Conservation (phyloP, 1,284 basidiomycete genomes). For the Albatrellus sp. region DNA sequence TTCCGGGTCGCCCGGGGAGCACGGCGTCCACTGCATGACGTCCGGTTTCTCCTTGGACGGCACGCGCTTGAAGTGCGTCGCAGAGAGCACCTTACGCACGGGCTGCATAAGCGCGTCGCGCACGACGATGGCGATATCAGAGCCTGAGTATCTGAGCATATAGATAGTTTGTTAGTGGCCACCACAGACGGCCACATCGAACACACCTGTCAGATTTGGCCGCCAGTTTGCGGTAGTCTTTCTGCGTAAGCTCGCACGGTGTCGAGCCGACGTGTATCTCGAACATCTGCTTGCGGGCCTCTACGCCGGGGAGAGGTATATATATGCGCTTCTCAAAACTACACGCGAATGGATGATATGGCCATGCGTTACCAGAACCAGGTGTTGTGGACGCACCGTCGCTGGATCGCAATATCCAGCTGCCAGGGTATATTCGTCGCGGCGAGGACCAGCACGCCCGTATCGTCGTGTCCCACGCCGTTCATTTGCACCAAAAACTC, state of each 20-base stretch:
- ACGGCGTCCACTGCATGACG: conserved; percentile 71
- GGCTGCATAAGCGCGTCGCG: conserved; percentile 99
- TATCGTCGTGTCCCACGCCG: conserved; percentile 95
- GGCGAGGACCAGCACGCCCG: conserved; percentile 95
- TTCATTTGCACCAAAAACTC: conserved; percentile 99
- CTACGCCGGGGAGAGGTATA: conserved; percentile 90
- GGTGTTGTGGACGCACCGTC: conserved; percentile 42
- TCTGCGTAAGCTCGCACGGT: conserved; percentile 70
- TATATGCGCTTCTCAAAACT: conserved; percentile 98
- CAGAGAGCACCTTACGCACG: conserved; percentile 89
- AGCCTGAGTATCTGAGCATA: conserved; percentile 69
- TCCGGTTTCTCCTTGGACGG: conserved; percentile 20
- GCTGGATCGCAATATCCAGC: conserved; percentile 95
- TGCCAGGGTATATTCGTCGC: conserved; percentile 99
- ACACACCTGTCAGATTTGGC: conserved; percentile 77
- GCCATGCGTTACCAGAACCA: neutral
- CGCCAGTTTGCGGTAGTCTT: conserved; percentile 79
- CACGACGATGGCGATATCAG: conserved; percentile 91
- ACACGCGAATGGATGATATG: neutral
- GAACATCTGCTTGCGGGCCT: conserved; percentile 93
- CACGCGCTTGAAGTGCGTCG: conserved; percentile 87
- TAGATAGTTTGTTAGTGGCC: neutral
- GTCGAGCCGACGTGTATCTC: conserved; percentile 93
- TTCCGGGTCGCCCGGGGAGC: conserved; percentile 84
- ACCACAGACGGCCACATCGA: neutral